Evolutionary conservation across 352 stramenopile genomes (phyloP).

Genomic region (Pseudoperonospora humuli): DNA sequence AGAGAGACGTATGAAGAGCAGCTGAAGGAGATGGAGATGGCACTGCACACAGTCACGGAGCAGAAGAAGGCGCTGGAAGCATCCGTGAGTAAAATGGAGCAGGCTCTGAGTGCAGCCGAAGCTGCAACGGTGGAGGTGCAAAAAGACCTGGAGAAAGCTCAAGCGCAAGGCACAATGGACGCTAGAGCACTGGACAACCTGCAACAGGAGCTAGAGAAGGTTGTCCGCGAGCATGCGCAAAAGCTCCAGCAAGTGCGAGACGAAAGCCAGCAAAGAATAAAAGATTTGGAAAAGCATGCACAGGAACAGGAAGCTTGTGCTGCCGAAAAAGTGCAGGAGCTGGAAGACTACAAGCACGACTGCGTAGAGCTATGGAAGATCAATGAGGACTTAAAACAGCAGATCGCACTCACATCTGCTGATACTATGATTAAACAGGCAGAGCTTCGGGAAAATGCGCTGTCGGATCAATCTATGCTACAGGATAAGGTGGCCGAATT

Average conservation of each 20-base stretch:
- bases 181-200: constrained; percentile 12
- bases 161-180: constrained; percentile 15
- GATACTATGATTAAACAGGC: constrained; percentile 54
- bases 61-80: constrained; percentile 20
- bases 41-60: constrained; percentile 9
- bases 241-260: constrained; percentile 14
- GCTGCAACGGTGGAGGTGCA: constrained; percentile 7
- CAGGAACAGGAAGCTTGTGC: constrained; percentile 21
- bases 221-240: constrained; percentile 13
- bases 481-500: constrained; percentile 50
- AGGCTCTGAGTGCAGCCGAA: constrained; percentile 19
- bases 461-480: constrained; percentile 41
- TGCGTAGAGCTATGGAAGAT: constrained; percentile 70
- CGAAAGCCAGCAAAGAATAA: constrained; percentile 12
- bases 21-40: constrained; percentile 30
- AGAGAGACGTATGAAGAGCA: constrained; percentile 22
- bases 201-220: constrained; percentile 13
- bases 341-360: constrained; percentile 76
- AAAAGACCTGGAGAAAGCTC: constrained; percentile 21
- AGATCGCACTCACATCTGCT: constrained; percentile 46
- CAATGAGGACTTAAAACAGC: constrained; percentile 76
- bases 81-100: constrained; percentile 27
- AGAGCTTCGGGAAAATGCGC: constrained; percentile 45
- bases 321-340: constrained; percentile 37
- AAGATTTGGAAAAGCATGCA: constrained; percentile 14